Conservation (phyloP, 2,329 filamentous ascomycete genomes). For the Sclerotinia trifoliorum region DNA sequence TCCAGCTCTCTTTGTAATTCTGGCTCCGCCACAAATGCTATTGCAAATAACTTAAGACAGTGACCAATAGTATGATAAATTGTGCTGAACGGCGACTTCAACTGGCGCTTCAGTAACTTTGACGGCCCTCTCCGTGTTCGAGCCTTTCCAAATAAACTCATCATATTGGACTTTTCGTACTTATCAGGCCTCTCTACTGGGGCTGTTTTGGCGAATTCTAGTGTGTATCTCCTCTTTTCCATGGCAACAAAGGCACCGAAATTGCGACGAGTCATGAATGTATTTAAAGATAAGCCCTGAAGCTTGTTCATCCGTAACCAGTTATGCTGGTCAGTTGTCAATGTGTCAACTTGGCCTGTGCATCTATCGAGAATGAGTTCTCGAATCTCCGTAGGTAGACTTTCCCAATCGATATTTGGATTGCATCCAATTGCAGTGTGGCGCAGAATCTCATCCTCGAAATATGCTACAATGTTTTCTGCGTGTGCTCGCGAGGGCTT, state of each 20-base stretch:
- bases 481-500: conserved; percentile 13
- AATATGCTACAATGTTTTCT: not conserved
- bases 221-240: conserved; percentile 29
- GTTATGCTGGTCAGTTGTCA: conserved; percentile 30
- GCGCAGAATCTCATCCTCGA: conserved; percentile 43
- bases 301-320: conserved; percentile 32
- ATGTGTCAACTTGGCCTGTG: conserved; percentile 41
- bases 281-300: conserved; percentile 26
- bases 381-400: conserved; percentile 47
- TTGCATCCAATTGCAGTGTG: conserved; percentile 51
- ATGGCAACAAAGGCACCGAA: conserved; percentile 33
- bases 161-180: conserved; percentile 8
- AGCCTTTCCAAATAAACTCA: conserved; percentile 6
- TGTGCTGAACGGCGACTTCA: conserved; percentile 30
- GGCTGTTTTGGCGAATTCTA: conserved; percentile 25
- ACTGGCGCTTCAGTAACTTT: conserved; percentile 14
- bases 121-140: not conserved
- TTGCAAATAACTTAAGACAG: conserved; percentile 46
- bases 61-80: conserved; percentile 38
- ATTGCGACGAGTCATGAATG: conserved; percentile 32
- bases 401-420: conserved; percentile 52
- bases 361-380: conserved; percentile 48
- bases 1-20: conserved; percentile 47
- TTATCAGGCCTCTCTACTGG: conserved; percentile 17
- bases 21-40: conserved; percentile 46